Conservation (phyloP, 1,284 basidiomycete genomes). For the Cutaneotrichosporon cutaneum region DNA sequence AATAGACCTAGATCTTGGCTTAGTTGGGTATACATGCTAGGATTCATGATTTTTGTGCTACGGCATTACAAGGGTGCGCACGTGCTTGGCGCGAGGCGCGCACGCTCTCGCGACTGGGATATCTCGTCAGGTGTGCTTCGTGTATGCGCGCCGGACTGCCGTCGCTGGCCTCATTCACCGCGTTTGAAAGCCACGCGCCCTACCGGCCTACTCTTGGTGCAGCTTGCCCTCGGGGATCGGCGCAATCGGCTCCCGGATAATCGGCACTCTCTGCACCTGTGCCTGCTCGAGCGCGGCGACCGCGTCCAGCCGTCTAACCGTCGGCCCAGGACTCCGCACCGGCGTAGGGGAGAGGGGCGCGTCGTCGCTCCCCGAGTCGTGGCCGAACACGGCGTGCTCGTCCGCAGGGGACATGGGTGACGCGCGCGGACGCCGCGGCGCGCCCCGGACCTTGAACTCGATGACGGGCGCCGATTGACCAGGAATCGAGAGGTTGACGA, state of each 20-base stretch:
- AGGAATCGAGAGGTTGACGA: constrained; percentile 30
- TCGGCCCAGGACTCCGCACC: not conserved
- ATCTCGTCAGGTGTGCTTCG: too few species aligned
- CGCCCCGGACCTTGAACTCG: constrained; percentile 26
- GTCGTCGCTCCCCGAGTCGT: not conserved
- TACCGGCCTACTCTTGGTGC: not conserved
- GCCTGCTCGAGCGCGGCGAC: not conserved
- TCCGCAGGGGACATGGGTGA: not conserved
- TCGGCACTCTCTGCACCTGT: not conserved
- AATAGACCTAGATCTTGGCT: constrained; percentile 2
- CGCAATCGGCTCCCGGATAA: not conserved
- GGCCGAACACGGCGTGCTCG: not conserved
- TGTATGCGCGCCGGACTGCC: too few species aligned
- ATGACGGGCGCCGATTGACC: constrained; percentile 22
- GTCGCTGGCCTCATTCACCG: too few species aligned
- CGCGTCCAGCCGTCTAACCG: not conserved
- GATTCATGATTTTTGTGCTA: not conserved
- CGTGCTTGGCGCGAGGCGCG: too few species aligned
- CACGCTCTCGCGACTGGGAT: too few species aligned
- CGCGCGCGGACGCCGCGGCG: constrained; percentile 13
- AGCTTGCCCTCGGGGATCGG: not conserved
- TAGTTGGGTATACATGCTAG: constrained; percentile 4
- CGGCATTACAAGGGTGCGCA: not conserved
- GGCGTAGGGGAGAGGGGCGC: constrained; percentile 6
- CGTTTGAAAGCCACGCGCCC: too few species aligned